Base-by-base conservation (phyloP, 345 rosid genomes). In the Lepidium africanum region DNA sequence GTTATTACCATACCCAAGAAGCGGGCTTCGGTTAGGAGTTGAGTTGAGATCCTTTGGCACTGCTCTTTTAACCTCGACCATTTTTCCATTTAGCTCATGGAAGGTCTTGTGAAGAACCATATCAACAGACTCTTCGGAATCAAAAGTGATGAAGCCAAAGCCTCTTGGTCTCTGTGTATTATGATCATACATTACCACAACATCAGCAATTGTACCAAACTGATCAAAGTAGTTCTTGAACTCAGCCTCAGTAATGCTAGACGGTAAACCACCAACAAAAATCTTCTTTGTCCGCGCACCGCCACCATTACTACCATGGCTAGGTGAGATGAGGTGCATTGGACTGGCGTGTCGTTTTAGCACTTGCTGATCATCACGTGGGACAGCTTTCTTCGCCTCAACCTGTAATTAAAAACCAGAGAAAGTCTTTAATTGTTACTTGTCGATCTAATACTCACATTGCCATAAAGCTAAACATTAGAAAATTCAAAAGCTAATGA, bases 41-140 rank as follows among this genome's bases (percentile, higher is more conserved):
- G 86, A 84, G 6, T 95, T 81, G 12, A 79, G 84, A 79, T 94
- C 99, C 74, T 89, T 94, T 17, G 97, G 99, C 48, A 94, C 96
- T 30, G 97, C 99, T 76, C 89, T 82, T 86, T 94, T 94, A 69
- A 94, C 99, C 87, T 94, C 99, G 11, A 94, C 97, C 95, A 89
- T 82, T 80, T 94, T 94, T 46, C 97, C 97, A 35, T 94, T 94
- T 19, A 94, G 89, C 78, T 94, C 99, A 36, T 94, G 99, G 75
- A 94, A 94, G 51, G 90, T 91, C 76, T 81, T 87, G 70, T 80
- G 85, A 74, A 94, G 87, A 72, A 89, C 99, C 76, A 83, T 76
- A 41, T 94, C 97, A 48, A 94, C 96, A 23, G 99, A 86, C 58
- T 94, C 99, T 70, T 94, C 97, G 0, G 88, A 77, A 79, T 91